Conservation (phyloP, 2,329 filamentous ascomycete genomes). For the Trichothecium roseum region DNA sequence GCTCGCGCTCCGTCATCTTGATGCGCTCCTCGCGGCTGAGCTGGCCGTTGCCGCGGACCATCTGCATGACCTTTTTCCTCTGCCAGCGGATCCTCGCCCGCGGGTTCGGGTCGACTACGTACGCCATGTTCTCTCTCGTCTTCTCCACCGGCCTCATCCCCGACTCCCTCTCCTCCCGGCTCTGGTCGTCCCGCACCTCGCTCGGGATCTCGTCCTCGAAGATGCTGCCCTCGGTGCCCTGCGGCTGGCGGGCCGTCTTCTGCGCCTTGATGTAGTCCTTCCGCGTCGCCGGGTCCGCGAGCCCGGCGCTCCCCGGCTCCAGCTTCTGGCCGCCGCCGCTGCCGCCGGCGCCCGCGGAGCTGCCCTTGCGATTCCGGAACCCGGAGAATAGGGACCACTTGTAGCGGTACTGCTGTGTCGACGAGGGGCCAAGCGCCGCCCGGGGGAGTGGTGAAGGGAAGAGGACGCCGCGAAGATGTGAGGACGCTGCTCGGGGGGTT, state of each 20-base stretch:
- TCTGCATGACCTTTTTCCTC: slow-evolving; percentile 71
- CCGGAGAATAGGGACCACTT: slow-evolving; percentile 29
- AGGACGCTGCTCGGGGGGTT: slow-evolving; percentile 5
- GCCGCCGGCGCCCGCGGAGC: slow-evolving; percentile 13
- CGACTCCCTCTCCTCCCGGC: neutral
- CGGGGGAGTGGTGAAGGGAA: slow-evolving; percentile 11
- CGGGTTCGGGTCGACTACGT: slow-evolving; percentile 67
- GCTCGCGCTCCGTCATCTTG: slow-evolving; percentile 48
- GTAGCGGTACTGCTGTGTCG: slow-evolving; percentile 18
- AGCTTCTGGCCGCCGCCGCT: slow-evolving; percentile 14
- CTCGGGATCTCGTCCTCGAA: slow-evolving; percentile 46
- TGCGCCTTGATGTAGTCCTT: slow-evolving; percentile 26
- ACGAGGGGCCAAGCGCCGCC: slow-evolving; percentile 12
- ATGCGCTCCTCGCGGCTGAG: slow-evolving; percentile 54
- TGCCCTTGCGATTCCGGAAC: slow-evolving; percentile 26
- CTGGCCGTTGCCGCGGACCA: slow-evolving; percentile 49
- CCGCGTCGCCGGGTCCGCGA: slow-evolving; percentile 31
- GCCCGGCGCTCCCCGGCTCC: slow-evolving; percentile 17
- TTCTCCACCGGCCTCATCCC: slow-evolving; percentile 14
- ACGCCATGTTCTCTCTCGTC: slow-evolving; percentile 42
- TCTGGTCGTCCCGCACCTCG: slow-evolving; percentile 13
- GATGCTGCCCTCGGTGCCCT: slow-evolving; percentile 42
- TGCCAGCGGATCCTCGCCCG: slow-evolving; percentile 63
- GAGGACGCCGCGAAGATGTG: slow-evolving; percentile 6
- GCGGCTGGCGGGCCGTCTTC: slow-evolving; percentile 5